A percentile compares a stretch with the other conserved stretches of the same genome.
Evolutionary conservation across 192 early-diverging fungal genomes (phyloP).

Genomic region (Ramicandelaber brevisporus): DNA sequence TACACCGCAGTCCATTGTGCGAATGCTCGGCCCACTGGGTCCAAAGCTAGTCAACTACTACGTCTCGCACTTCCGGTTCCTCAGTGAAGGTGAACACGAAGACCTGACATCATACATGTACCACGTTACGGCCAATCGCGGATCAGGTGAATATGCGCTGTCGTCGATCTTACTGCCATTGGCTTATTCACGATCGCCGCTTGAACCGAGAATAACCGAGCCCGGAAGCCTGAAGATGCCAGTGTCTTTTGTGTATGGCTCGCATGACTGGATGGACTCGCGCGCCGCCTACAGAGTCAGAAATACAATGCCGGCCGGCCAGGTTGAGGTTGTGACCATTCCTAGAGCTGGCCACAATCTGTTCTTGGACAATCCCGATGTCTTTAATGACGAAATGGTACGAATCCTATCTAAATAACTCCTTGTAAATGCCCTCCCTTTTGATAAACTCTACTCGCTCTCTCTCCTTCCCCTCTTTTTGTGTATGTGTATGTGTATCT

Average conservation of each 20-base stretch:
- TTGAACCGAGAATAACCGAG: constrained; percentile 38
- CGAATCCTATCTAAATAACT: no score
- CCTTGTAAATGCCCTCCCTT: no score
- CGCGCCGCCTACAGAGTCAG: constrained; percentile 31
- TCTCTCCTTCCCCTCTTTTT: no score
- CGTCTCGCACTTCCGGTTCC: constrained; percentile 30
- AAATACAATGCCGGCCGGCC: constrained; percentile 23
- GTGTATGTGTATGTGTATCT: no score
- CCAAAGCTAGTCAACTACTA: constrained; percentile 22
- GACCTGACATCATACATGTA: constrained; percentile 58
- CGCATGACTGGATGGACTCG: constrained; percentile 78
- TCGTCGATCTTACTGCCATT: constrained; percentile 49
- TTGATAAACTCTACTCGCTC: no score
- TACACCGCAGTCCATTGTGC: constrained; percentile 56
- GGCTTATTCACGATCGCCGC: constrained; percentile 53
- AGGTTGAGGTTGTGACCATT: constrained; percentile 16
- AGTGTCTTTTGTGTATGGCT: constrained; percentile 52
- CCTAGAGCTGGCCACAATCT: constrained; percentile 55
- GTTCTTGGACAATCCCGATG: constrained; percentile 59
- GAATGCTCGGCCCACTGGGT: constrained; percentile 52
- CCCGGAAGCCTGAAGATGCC: constrained; percentile 37
- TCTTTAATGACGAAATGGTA: constrained; percentile 33
- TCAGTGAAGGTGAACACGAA: constrained; percentile 33
- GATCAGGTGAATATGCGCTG: constrained; percentile 65
- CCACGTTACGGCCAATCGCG: constrained; percentile 46